Evolutionary conservation across 148 eudicot genomes (phyloP), one percentile per base, ranked within the genome.

Genomic region (Nyssa sinensis): DNA sequence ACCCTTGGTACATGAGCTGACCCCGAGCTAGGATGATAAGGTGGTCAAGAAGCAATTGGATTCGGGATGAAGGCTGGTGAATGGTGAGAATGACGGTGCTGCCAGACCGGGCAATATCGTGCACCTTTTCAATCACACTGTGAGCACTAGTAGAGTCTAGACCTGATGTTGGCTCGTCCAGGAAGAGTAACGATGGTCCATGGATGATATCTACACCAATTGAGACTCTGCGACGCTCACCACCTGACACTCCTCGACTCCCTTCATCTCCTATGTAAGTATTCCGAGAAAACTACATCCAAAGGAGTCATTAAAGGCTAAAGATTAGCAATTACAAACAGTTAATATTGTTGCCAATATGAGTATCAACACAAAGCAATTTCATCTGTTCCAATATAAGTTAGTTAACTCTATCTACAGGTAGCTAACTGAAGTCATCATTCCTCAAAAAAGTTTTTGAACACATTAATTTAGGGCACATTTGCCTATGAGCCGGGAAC

Each of bases 241-340:
- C 86, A 2, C 88, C 86, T 0, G 84, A 86, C 19, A 86, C 86
- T 28, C 88, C 86, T 3, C 84, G 75, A 14, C 77, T 74, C 37
- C 86, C 88, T 53, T 80, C 88, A 49, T 85, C 88, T 28, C 88
- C 88, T 7, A 83, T 86, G 79, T 73, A 81, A 41, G 88, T 86
- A 61, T 86, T 78, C 72, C 79, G 74, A 11, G 86, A 74, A 14
- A 80, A 66, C 85, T 85, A 63, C 65, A 77, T 31, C 24, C 21
- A 21, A 51, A 28, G 5, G 33, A 69, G 25, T 49, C 12, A 55
- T 55, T n/a, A 55, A 55, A 19, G 59, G 21, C 24, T 24, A 53
- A 53, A 5, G 59, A 53, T 53, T 17, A 53, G 59, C 19, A 5
- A 53, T 53, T 7, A 53, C 59, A 21, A 53, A 53, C 59, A 53